A percentile compares a stretch with the other conserved stretches of the same genome.
These are phyloP conservation scores for Coemansia sp. DNA, from an alignment of 192 early-diverging fungal genomes.

Conservation along the genomic window DNA sequence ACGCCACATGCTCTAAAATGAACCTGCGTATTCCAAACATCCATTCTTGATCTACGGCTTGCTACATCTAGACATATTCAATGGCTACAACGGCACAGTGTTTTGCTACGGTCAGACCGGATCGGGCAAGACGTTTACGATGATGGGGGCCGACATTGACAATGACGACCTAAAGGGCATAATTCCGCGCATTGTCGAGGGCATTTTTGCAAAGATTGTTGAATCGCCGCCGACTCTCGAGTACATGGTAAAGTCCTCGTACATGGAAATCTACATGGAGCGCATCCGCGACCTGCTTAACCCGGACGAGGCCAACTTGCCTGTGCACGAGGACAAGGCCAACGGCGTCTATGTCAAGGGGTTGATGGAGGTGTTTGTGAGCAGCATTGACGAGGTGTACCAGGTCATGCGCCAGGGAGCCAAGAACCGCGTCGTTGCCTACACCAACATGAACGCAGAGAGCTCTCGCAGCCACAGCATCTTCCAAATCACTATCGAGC, in stretches of 20 bases:
- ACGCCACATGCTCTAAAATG: no score
- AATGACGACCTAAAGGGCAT: constrained; percentile 86
- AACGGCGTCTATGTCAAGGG: constrained; percentile 99
- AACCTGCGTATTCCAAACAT: background rate
- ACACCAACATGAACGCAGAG: constrained; percentile 99
- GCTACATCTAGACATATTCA: constrained; percentile 79
- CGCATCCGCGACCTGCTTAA: constrained; percentile 94
- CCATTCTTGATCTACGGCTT: background rate
- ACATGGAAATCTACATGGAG: constrained; percentile 99
- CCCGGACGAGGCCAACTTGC: constrained; percentile 78
- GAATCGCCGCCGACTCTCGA: constrained; percentile 88
- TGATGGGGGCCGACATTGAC: constrained; percentile 97
- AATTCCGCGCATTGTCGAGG: constrained; percentile 94
- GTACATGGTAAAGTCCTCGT: constrained; percentile 98
- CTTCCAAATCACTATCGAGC: constrained; percentile 91
- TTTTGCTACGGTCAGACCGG: constrained; percentile 99
- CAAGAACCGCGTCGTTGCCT: constrained; percentile 79
- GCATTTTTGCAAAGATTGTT: constrained; percentile 89
- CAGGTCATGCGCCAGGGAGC: constrained; percentile 95
- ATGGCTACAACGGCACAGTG: constrained; percentile 98
- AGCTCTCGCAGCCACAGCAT: constrained; percentile 97
- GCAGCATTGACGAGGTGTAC: constrained; percentile 90
- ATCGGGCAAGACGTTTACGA: constrained; percentile 94
- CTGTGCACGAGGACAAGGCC: constrained; percentile 95
- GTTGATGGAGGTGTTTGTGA: constrained; percentile 94